Evolutionary conservation across 441 rosid genomes (phyloP).

Genomic region (Adansonia gregorii): DNA sequence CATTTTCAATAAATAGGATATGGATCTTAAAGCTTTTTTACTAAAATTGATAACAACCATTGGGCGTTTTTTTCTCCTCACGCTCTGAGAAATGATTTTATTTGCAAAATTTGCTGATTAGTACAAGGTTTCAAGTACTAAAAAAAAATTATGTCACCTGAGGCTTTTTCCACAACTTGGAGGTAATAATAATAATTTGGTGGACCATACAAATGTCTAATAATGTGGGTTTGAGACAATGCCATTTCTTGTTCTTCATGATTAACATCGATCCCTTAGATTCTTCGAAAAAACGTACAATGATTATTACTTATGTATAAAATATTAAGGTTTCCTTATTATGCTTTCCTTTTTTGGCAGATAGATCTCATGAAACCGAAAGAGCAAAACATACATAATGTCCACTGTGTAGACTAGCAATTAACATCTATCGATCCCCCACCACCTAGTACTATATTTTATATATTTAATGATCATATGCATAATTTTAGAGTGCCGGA

Average conservation of each 20-base stretch:
- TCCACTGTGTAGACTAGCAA: neutral
- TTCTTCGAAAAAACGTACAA: constrained; percentile 41
- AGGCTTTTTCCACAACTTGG: constrained; percentile 28
- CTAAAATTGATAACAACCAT: neutral
- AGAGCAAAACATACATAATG: neutral
- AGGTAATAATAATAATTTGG: constrained; percentile 30
- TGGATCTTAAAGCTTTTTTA: neutral
- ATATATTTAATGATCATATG: neutral
- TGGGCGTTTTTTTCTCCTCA: neutral
- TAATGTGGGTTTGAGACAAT: constrained; percentile 25
- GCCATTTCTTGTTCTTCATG: constrained; percentile 39
- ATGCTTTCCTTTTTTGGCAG: constrained; percentile 16
- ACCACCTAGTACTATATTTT: neutral
- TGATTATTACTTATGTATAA: constrained; percentile 37
- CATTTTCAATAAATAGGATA: neutral
- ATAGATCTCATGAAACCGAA: neutral
- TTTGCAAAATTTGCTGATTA: neutral
- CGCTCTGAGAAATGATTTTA: neutral
- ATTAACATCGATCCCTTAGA: constrained; percentile 33
- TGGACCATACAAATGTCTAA: constrained; percentile 35
- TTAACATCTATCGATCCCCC: neutral
- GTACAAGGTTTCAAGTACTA: constrained; percentile 29
- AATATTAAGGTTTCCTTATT: constrained; percentile 26
- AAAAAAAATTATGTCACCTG: constrained; percentile 12
- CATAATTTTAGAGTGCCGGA: neutral